Evolutionary conservation across 768 basidiomycete genomes (phyloP).

Genomic region (Suillus subaureus): DNA sequence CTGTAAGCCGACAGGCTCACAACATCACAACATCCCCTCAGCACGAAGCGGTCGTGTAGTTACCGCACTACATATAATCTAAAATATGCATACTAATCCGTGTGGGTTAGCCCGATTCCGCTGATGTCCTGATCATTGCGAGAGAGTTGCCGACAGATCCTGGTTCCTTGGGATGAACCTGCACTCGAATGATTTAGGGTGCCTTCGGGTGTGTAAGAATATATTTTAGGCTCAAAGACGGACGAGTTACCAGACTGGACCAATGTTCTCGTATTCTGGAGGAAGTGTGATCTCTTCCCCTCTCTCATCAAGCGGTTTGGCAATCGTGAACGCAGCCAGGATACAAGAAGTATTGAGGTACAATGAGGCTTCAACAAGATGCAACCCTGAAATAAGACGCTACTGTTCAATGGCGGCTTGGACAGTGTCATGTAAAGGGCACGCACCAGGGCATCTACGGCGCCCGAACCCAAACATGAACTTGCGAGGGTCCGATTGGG

Average conservation of each 20-base stretch:
- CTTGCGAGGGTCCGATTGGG: not conserved
- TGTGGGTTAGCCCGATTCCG: not conserved
- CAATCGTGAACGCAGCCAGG: not conserved
- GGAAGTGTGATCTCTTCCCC: not conserved
- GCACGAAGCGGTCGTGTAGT: not conserved
- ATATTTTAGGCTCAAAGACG: not conserved
- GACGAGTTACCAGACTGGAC: not conserved
- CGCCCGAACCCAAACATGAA: not conserved
- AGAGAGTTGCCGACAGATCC: not conserved
- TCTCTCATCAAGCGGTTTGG: not conserved
- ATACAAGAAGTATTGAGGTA: no score
- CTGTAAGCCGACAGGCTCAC: no score
- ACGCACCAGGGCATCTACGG: not conserved
- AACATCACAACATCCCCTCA: no score
- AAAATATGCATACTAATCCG: not conserved
- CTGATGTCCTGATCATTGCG: not conserved
- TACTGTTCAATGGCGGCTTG: not conserved
- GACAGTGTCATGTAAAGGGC: not conserved
- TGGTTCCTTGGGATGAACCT: slow-evolving; percentile 8
- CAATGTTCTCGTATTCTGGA: not conserved
- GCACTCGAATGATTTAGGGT: not conserved
- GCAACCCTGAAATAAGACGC: not conserved
- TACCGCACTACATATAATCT: not conserved
- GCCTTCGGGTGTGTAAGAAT: not conserved
- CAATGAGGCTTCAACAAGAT: slow-evolving; percentile 30